Evolutionary conservation across 352 stramenopile species (phyloP).

Genomic region (Globisporangium perplexum): DNA sequence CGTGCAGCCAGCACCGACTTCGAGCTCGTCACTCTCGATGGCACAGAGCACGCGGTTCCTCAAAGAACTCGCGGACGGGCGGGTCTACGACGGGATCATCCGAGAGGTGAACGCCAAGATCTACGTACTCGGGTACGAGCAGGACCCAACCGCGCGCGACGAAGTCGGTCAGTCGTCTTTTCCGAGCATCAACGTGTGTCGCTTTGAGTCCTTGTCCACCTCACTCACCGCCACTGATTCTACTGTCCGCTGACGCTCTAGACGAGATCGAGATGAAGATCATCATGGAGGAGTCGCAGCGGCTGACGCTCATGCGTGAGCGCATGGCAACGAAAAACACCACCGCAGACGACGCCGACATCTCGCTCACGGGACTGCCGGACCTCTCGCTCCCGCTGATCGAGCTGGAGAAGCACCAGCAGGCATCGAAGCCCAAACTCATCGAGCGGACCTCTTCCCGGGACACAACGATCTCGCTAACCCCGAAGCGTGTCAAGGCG

Average conservation of each 20-base stretch:
- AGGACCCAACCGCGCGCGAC: conserved; percentile 51
- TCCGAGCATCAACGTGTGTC: not conserved
- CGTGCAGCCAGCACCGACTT: not conserved
- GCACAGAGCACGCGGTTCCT: conserved; percentile 55
- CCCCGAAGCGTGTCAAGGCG: conserved; percentile 14
- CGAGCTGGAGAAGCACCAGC: not conserved
- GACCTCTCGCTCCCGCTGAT: conserved; percentile 30
- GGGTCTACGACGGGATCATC: conserved; percentile 66
- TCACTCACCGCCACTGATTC: not conserved
- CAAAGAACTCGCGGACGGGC: conserved; percentile 61
- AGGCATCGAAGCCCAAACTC: conserved; percentile 12
- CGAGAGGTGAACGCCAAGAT: conserved; percentile 31
- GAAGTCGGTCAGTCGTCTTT: conserved; percentile 44
- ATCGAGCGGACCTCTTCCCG: conserved; percentile 33
- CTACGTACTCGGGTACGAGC: conserved; percentile 57
- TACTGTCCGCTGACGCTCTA: not conserved
- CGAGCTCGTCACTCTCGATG: conserved; percentile 23
- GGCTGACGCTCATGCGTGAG: conserved; percentile 35
- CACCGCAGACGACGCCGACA: conserved; percentile 28
- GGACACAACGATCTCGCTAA: conserved; percentile 15
- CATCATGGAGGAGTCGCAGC: conserved; percentile 58
- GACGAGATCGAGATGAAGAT: conserved; percentile 81
- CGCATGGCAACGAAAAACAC: conserved; percentile 5
- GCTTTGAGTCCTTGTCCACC: not conserved
- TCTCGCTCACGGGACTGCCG: conserved; percentile 45